Percentiles rank a stretch among this genome's conserved stretches.
These are phyloP conservation scores for Pleurotus eryngii DNA, from an alignment of 768 basidiomycete genomes.

Conservation along the genomic window DNA sequence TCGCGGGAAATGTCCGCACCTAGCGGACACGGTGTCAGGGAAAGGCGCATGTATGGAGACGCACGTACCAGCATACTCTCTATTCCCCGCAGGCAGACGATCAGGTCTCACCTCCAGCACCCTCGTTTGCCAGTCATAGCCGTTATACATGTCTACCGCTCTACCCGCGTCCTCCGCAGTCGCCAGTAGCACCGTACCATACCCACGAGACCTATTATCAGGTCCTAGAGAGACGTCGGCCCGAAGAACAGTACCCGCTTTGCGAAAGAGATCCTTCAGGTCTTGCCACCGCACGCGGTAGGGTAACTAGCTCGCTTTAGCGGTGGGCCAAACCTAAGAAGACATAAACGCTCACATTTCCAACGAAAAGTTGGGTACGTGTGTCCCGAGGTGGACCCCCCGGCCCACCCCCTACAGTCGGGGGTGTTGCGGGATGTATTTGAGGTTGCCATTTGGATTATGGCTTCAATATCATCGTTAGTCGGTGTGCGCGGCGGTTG, in stretches of 20 bases:
- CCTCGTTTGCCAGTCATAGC: constrained; percentile 95
- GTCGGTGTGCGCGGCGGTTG: constrained; percentile 34
- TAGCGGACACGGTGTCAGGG: not conserved
- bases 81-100: constrained; percentile 48
- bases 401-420: constrained; percentile 35
- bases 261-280: constrained; percentile 95
- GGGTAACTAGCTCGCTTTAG: constrained; percentile 59
- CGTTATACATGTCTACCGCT: constrained; percentile 95
- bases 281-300: constrained; percentile 99
- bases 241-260: constrained; percentile 85
- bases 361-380: constrained; percentile 92
- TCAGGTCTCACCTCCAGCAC: constrained; percentile 90
- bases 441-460: constrained; percentile 89
- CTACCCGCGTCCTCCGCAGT: constrained; percentile 92
- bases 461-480: constrained; percentile 87
- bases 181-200: constrained; percentile 92
- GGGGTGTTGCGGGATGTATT: constrained; percentile 39
- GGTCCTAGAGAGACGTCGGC: constrained; percentile 78
- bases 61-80: not conserved
- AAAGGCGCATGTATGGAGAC: not conserved
- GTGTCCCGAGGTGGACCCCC: constrained; percentile 65
- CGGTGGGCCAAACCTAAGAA: not conserved
- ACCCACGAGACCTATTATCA: constrained; percentile 89
- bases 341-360: constrained; percentile 72
- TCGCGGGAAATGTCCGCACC: not conserved